Evolutionary conservation across 345 rosid genomes (phyloP).

Genomic region (Salix purpurea): DNA sequence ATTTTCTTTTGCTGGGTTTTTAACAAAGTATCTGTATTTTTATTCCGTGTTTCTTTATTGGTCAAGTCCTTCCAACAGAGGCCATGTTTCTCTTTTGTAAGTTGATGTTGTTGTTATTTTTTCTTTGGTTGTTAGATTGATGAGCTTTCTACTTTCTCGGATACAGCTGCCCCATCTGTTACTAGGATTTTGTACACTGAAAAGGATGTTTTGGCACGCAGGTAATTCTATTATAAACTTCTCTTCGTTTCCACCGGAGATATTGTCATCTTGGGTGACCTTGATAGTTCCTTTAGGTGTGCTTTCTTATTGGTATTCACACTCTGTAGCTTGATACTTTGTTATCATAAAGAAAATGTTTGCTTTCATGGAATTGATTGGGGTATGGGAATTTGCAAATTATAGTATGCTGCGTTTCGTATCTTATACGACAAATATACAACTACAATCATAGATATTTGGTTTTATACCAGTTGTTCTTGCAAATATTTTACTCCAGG

Average conservation of each 20-base stretch:
- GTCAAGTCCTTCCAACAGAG: background rate
- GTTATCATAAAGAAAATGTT: background rate
- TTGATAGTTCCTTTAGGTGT: too few species aligned
- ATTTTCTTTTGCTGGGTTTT: background rate
- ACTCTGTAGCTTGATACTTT: background rate
- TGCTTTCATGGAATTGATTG: background rate
- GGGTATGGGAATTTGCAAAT: background rate
- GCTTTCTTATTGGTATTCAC: background rate
- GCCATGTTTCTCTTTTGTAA: background rate
- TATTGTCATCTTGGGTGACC: background rate
- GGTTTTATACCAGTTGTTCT: background rate
- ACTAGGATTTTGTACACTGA: conserved; percentile 79
- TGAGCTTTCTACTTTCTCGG: conserved; percentile 77
- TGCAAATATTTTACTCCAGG: conserved; percentile 35
- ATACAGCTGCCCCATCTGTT: conserved; percentile 79
- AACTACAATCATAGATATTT: too few species aligned
- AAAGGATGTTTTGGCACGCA: conserved; percentile 73
- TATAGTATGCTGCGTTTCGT: too few species aligned
- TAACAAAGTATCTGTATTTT: background rate
- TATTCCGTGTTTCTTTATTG: background rate
- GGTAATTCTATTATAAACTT: conserved; percentile 31
- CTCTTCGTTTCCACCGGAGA: background rate
- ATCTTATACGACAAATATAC: too few species aligned
- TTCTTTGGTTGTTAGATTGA: conserved; percentile 50
- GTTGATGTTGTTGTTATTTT: background rate